A percentile compares a stretch with the other conserved stretches of the same genome.
phyloP scores from a whole-genome alignment of 306 rosid genomes.

The Quercus variabilis region DNA sequence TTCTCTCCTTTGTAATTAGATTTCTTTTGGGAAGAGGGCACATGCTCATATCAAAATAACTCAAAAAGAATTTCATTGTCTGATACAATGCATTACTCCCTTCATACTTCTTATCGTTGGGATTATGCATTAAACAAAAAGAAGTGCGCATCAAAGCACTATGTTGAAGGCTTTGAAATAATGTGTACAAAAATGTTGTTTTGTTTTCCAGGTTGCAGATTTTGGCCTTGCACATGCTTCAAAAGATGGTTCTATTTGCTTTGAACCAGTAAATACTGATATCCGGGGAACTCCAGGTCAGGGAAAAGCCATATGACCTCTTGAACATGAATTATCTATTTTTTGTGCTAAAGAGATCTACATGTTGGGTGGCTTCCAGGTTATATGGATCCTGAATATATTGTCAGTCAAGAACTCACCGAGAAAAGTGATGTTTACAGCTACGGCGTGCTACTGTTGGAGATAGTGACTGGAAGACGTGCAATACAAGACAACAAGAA shows the following conservation, averaged over 20 bases:
- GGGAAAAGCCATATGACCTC: background rate
- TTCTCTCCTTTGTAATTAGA: background rate
- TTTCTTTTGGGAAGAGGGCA: background rate
- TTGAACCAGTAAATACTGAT: slow-evolving; percentile 81
- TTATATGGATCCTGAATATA: slow-evolving; percentile 97
- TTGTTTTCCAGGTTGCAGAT: slow-evolving; percentile 77
- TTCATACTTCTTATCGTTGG: background rate
- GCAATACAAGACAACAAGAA: slow-evolving; percentile 77
- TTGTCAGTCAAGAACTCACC: slow-evolving; percentile 89
- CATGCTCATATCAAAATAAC: background rate
- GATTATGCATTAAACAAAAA: background rate
- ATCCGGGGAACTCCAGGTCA: slow-evolving; percentile 94
- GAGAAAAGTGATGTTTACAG: slow-evolving; percentile 94
- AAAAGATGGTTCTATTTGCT: slow-evolving; percentile 71
- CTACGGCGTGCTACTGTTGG: slow-evolving; percentile 83
- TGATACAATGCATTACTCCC: background rate
- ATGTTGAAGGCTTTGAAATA: background rate
- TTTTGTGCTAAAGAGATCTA: slow-evolving; percentile 8
- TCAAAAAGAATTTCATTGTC: background rate
- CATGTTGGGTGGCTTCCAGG: slow-evolving; percentile 54
- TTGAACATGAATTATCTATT: background rate
- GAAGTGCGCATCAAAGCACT: background rate
- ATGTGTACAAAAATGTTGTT: background rate
- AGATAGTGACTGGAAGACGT: slow-evolving; percentile 77
- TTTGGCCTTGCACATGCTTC: slow-evolving; percentile 98